Base-by-base conservation (phyloP, 108 stramenopile species). In the Chaetoceros tenuissimus region DNA sequence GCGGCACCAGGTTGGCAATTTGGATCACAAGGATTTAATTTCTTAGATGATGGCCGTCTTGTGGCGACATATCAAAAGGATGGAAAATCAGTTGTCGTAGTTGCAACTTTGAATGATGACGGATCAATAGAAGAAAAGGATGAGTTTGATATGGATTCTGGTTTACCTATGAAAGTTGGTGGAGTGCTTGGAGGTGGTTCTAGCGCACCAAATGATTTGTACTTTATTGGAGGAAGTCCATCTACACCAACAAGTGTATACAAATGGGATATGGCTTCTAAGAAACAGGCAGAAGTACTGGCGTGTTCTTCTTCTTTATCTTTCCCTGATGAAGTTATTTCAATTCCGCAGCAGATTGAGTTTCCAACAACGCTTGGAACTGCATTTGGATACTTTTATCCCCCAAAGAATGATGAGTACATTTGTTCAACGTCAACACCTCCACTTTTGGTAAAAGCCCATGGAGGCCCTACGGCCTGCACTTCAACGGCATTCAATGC, bases 401-500 rank as follows among this genome's bases (percentile, higher is more conserved):
- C 78, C 17, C 84, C 88, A 1, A 80, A 61, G 52, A 80, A 79
- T 64, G 65, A 55, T n/a, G 28, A 55, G 1, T 79, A 64, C 46
- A 50, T 45, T 0, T 71, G 74, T 55, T 55, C 69, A 0, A 67
- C 73, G 5, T 66, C 60, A 16, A 66, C 71, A 0, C 89, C 89
- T 24, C 88, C 88, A 26, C 68, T 91, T 1, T 51, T 91, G 23
- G 85, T 91, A 24, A 91, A 91, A 57, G 85, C 79, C 3, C 89
- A 91, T 60, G 89, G 89, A 30, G 89, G 89, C 21, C 87, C 87
- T 18, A 89, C 87, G 28, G 64, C 79, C 0, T 73, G 82, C 26
- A 79, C 89, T 3, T 65, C 70, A 17, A 77, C 81, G 10, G 72
- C 76, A 24, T 91, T 85, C 59, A 77, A 75, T 51, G 65, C 80